phyloP scores from a whole-genome alignment of 179 eudicot species.

The Vitellaria paradoxa region DNA sequence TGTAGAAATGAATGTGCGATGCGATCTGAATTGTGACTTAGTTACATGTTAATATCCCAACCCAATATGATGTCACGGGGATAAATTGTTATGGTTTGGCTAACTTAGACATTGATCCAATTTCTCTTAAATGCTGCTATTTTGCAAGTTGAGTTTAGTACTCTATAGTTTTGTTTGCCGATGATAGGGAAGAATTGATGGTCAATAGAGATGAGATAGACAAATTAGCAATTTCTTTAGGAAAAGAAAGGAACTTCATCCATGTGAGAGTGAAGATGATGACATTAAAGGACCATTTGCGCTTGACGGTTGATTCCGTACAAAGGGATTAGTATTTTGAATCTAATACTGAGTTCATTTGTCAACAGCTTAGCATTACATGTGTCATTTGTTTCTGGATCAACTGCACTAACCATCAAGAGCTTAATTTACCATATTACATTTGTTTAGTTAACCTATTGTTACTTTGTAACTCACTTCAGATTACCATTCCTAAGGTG shows the following conservation, averaged over 20 bases:
- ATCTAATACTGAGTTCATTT: constrained; percentile 67
- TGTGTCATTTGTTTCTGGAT: constrained; percentile 3
- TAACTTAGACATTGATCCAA: too few species aligned
- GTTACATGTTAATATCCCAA: too few species aligned
- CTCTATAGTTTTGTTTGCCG: too few species aligned
- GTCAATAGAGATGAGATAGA: too few species aligned
- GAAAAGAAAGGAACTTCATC: constrained; percentile 95
- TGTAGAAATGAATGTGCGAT: too few species aligned
- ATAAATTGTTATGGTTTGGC: too few species aligned
- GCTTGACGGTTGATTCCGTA: constrained; percentile 77
- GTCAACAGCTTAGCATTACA: neutral
- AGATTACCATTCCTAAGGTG: constrained; percentile 62
- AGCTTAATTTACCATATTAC: neutral
- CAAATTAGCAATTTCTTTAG: too few species aligned
- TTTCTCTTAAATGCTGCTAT: too few species aligned
- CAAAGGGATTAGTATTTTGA: constrained; percentile 57
- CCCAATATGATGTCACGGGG: too few species aligned
- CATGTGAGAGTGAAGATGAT: constrained; percentile 86
- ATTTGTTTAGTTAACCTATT: neutral
- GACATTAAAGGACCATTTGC: constrained; percentile 59
- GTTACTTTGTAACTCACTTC: constrained; percentile 17
- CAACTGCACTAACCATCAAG: neutral
- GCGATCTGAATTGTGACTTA: too few species aligned
- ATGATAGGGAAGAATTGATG: too few species aligned
- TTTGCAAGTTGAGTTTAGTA: too few species aligned